These are phyloP conservation scores for Escovopsis weberi DNA, from an alignment of 2,329 filamentous ascomycete species.

Conservation along the genomic window DNA sequence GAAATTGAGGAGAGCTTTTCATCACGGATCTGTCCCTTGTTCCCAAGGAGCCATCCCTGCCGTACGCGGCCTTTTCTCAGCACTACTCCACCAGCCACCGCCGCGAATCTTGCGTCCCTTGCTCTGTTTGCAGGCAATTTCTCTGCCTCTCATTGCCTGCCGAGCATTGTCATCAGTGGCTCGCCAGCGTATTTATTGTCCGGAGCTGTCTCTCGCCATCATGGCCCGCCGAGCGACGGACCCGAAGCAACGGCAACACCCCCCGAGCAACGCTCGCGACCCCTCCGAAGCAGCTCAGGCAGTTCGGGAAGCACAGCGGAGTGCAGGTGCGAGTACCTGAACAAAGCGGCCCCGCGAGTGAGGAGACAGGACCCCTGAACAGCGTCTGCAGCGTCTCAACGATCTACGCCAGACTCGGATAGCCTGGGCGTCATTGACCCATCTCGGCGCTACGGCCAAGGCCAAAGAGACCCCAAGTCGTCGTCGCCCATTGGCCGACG, in stretches of 20 bases:
- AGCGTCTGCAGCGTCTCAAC: constrained; percentile 1
- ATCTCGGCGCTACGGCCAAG: constrained; percentile 6
- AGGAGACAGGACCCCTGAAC: neutral
- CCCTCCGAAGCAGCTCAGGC: too few species aligned
- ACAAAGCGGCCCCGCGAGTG: too few species aligned
- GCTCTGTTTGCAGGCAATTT: neutral
- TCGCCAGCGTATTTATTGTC: too few species aligned
- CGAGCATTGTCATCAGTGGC: too few species aligned
- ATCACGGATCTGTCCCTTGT: neutral
- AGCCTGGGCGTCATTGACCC: neutral
- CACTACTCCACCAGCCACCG: neutral
- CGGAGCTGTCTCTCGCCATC: neutral
- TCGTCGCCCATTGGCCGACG: constrained; percentile 6
- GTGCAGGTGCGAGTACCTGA: neutral
- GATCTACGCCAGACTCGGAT: neutral
- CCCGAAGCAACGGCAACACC: neutral
- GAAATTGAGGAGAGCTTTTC: too few species aligned
- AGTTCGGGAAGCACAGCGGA: too few species aligned
- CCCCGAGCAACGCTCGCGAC: too few species aligned
- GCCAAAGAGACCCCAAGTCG: neutral
- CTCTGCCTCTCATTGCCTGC: neutral
- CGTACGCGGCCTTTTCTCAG: neutral
- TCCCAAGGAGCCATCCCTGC: neutral
- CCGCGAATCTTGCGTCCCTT: neutral
- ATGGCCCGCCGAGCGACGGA: neutral